Conservation (phyloP, 805 yeast genomes). For the Sungouiella thailandica region DNA sequence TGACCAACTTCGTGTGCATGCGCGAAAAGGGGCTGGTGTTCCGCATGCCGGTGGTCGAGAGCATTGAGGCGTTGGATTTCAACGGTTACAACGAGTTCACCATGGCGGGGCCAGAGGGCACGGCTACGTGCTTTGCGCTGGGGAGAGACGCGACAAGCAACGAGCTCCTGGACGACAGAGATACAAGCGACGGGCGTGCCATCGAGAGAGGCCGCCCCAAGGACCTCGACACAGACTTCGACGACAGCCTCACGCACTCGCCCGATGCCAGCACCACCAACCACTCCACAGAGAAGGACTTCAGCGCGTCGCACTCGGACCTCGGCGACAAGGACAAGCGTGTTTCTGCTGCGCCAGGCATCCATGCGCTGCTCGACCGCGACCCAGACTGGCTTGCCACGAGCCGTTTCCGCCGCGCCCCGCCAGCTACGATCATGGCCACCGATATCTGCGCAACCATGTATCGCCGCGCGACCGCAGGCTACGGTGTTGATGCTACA, state of each 20-base stretch:
- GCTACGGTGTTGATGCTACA: constrained; percentile 68
- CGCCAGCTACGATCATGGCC: too few relatives aligned
- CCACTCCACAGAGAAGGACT: too few relatives aligned
- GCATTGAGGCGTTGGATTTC: constrained; percentile 57
- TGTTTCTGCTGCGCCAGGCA: too few relatives aligned
- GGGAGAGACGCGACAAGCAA: too few relatives aligned
- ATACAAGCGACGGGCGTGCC: constrained; percentile 2
- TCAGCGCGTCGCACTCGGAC: too few relatives aligned
- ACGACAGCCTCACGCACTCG: constrained; percentile 22
- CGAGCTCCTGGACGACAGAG: constrained; percentile 26
- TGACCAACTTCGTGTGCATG: constrained; percentile 75
- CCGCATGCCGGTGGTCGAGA: constrained; percentile 68
- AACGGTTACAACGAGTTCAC: constrained; percentile 66
- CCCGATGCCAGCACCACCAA: too few relatives aligned
- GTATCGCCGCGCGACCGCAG: constrained; percentile 62
- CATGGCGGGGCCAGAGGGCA: constrained; percentile 55
- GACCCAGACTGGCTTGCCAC: too few relatives aligned
- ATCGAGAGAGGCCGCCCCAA: too few relatives aligned
- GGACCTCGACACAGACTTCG: constrained; percentile 7
- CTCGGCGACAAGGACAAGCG: constrained; percentile 33
- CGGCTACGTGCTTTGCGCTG: constrained; percentile 40
- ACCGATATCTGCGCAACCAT: constrained; percentile 75
- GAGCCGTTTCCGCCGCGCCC: too few relatives aligned
- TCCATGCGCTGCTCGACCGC: too few relatives aligned
- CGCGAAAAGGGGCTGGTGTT: constrained; percentile 87